phyloP scores from a whole-genome alignment of 1,284 basidiomycete species.

The Leccinum fuscescens region DNA sequence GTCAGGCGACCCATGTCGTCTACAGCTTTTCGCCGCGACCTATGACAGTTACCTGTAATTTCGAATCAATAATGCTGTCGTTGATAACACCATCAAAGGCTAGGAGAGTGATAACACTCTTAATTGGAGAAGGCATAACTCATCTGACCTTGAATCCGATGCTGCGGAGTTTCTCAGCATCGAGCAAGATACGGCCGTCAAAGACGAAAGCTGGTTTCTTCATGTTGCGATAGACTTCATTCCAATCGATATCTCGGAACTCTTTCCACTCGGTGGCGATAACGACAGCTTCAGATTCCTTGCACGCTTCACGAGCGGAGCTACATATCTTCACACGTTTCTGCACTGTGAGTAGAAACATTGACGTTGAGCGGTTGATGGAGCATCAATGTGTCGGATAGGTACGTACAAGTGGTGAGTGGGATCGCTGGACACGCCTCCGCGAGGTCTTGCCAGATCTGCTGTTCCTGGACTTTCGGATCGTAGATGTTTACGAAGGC shows the following conservation, averaged over 20 bases:
- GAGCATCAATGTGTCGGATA: constrained; percentile 12
- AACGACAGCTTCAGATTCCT: constrained; percentile 88
- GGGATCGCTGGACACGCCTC: constrained; percentile 62
- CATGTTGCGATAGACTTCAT: constrained; percentile 82
- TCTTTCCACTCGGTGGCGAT: constrained; percentile 96
- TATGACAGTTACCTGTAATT: constrained; percentile 34
- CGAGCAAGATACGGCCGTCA: constrained; percentile 86
- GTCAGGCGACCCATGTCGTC: not conserved
- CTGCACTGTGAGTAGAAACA: constrained; percentile 59
- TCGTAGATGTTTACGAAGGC: constrained; percentile 90
- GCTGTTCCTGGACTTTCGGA: constrained; percentile 74
- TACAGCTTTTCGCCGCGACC: constrained; percentile 36
- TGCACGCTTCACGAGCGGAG: constrained; percentile 85
- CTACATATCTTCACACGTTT: constrained; percentile 80
- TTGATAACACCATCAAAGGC: constrained; percentile 11
- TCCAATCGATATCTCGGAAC: constrained; percentile 92
- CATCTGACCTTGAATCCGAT: constrained; percentile 90
- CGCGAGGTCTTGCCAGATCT: constrained; percentile 74
- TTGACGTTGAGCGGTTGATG: not conserved
- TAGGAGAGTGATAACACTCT: not conserved
- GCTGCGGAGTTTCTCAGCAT: constrained; percentile 73
- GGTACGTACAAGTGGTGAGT: constrained; percentile 56
- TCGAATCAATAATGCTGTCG: constrained; percentile 10
- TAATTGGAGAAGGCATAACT: not conserved
- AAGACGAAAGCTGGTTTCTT: constrained; percentile 96